phyloP scores from a whole-genome alignment of 106 monocot species.

The Dendrobium huoshanense region DNA sequence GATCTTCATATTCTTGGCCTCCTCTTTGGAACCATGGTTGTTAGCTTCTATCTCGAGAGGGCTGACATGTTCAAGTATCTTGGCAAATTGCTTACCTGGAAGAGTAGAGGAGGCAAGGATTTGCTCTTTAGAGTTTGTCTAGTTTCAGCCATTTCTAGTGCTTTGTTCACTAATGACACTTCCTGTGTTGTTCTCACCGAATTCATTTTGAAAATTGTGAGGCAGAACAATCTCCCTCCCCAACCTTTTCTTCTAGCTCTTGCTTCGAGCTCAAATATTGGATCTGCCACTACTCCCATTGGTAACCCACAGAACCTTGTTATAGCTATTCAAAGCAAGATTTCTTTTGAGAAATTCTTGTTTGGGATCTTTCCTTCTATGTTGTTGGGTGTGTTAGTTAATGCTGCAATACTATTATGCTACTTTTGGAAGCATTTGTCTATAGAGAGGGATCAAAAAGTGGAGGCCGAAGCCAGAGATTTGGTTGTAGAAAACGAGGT shows the following conservation, averaged over 20 bases:
- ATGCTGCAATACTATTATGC: conserved; percentile 17
- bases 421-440: conserved; percentile 33
- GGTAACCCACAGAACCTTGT: conserved; percentile 51
- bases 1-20: conserved; percentile 56
- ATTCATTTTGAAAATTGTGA: conserved; percentile 35
- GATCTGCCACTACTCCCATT: conserved; percentile 40
- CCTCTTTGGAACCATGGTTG: conserved; percentile 60
- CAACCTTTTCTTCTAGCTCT: conserved; percentile 44
- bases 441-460: conserved; percentile 13
- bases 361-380: conserved; percentile 33
- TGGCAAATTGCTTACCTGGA: conserved; percentile 32
- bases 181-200: conserved; percentile 42
- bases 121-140: conserved; percentile 34
- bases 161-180: conserved; percentile 49
- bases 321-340: conserved; percentile 41
- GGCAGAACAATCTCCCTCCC: conserved; percentile 37
- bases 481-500: conserved; percentile 18
- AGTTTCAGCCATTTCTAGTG: conserved; percentile 37
- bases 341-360: conserved; percentile 40
- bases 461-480: neutral
- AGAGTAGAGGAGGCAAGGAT: conserved; percentile 39
- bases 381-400: conserved; percentile 25
- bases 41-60: conserved; percentile 38
- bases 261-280: conserved; percentile 46
- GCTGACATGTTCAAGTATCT: conserved; percentile 48